phyloP scores from a whole-genome alignment of 129 eudicot genomes.

The Mikania micrantha region DNA sequence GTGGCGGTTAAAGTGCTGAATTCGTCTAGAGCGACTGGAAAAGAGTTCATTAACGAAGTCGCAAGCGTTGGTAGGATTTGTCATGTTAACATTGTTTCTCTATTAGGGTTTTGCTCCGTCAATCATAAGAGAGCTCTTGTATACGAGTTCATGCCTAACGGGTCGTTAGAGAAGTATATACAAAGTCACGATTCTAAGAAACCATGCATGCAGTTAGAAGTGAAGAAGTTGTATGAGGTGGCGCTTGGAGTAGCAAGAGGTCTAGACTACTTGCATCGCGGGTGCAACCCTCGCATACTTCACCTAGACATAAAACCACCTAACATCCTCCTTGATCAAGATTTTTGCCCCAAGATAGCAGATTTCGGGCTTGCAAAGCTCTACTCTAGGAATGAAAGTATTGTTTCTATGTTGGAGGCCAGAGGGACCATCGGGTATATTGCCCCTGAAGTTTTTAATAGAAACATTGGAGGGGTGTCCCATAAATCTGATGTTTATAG shows the following conservation, averaged over 20 bases:
- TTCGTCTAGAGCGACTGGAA: neutral
- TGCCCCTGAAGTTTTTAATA: neutral
- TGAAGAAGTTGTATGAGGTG: neutral
- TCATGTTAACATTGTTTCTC: neutral
- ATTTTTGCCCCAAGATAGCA: too few relatives aligned
- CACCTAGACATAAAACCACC: neutral
- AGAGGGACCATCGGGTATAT: conserved; percentile 1
- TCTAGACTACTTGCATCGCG: neutral
- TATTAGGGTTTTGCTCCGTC: neutral
- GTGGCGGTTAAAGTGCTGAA: neutral
- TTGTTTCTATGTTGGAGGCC: neutral
- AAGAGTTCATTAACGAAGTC: too few relatives aligned
- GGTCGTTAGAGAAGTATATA: neutral
- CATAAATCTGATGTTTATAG: conserved; percentile 1
- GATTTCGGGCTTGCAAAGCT: too few relatives aligned
- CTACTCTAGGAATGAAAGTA: too few relatives aligned
- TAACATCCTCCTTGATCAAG: neutral
- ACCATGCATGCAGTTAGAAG: neutral
- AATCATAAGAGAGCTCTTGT: neutral
- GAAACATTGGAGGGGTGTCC: neutral
- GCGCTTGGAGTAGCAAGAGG: neutral
- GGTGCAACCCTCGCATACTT: neutral
- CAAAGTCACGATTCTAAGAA: neutral
- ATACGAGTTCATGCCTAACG: neutral
- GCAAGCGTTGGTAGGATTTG: too few relatives aligned